Base-by-base conservation (phyloP, 75 land plant genomes). In the Selaginella tamariscina region DNA sequence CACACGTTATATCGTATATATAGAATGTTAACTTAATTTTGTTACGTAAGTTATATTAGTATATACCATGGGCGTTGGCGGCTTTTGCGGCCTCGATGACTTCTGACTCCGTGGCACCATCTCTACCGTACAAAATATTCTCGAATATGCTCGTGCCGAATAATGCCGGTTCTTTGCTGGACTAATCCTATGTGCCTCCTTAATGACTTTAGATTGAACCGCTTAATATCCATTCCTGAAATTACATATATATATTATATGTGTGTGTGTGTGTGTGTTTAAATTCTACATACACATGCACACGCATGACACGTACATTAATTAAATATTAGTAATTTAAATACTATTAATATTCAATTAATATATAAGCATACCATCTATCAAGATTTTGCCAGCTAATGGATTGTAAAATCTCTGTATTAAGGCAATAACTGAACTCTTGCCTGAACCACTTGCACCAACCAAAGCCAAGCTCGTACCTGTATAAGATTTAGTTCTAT, bases 41-140 rank as follows among this genome's bases (percentile, higher is more conserved):
- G n/a, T n/a, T n/a, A n/a, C n/a, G n/a, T n/a, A n/a, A n/a, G n/a
- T n/a, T n/a, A n/a, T n/a, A n/a, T n/a, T n/a, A n/a, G n/a, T n/a
- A n/a, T n/a, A n/a, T n/a, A n/a, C 81, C 80, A 72, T 91, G 86
- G 0, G 93, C 97, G 66, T 91, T 88, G 15, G 92, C 97, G 31
- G 75, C 60, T 9, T 79, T 77, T 0, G 97, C 88, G 0, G 97
- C 92, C 55, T 78, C 97, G 0, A 78, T 70, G 18, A 88, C 77
- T 72, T 91, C 97, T 18, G 85, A 71, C 71, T 91, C 88, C 0
- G 88, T 74, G 1, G 86, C 88, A 0, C 74, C 70, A 0, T 86
- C 91, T 2, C 74, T 56, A 21, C 96, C 96, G 70, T 88, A 91
- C 0, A 82, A 79, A 27, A 59, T n/a, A 21, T 59, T 59, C 62